phyloP scores from a whole-genome alignment of 345 rosid genomes.

The Salix purpurea region DNA sequence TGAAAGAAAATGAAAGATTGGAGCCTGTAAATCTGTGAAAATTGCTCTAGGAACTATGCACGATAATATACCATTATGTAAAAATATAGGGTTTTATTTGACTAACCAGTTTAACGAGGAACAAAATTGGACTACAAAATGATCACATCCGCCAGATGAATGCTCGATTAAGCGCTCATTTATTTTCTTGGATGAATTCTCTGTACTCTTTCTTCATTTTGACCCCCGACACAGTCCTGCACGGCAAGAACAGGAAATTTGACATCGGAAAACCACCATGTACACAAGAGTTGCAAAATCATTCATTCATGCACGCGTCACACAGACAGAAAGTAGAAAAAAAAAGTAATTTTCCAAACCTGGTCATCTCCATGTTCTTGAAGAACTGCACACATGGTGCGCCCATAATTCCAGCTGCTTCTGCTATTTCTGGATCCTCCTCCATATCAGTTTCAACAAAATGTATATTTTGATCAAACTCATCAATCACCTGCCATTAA shows the following conservation, averaged over 20 bases:
- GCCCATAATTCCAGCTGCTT: slow-evolving; percentile 97
- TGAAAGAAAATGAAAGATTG: neutral
- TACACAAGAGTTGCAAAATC: neutral
- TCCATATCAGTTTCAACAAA: slow-evolving; percentile 91
- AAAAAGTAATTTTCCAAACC: slow-evolving; percentile 31
- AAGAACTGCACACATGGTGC: slow-evolving; percentile 95
- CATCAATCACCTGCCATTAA: slow-evolving; percentile 76
- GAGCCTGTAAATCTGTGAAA: slow-evolving; percentile 1
- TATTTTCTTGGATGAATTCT: slow-evolving; percentile 78
- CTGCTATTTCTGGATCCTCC: slow-evolving; percentile 92
- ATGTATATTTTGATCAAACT: slow-evolving; percentile 74
- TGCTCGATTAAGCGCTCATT: slow-evolving; percentile 34
- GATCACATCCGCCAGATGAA: slow-evolving; percentile 10
- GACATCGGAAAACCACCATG: neutral
- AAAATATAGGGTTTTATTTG: slow-evolving; percentile 23
- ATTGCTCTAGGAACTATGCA: slow-evolving; percentile 17
- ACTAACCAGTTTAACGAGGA: slow-evolving; percentile 20
- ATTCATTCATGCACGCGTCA: neutral
- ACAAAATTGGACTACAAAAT: slow-evolving; percentile 37
- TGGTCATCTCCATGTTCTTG: slow-evolving; percentile 86
- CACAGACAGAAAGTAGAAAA: neutral
- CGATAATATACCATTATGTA: slow-evolving; percentile 3
- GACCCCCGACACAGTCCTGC: slow-evolving; percentile 79
- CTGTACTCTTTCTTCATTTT: slow-evolving; percentile 96
- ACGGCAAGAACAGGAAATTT: slow-evolving; percentile 1